Conservation (phyloP, 2,329 filamentous ascomycete species). For the Trichophyton simii region DNA sequence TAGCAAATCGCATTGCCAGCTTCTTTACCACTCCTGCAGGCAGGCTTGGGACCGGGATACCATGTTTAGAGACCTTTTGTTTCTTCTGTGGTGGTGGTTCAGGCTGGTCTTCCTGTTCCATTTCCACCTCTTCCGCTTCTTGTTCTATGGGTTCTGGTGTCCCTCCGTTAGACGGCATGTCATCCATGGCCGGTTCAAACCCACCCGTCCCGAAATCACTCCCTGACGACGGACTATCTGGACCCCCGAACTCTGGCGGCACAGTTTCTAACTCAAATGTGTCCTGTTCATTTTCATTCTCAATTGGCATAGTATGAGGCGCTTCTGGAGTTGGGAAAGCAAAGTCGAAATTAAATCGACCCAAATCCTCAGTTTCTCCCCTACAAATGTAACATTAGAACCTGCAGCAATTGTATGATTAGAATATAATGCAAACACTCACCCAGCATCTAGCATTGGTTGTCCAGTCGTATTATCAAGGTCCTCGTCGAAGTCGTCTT, state of each 20-base stretch:
- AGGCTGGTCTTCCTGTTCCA: conserved; percentile 4
- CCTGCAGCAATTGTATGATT: neutral
- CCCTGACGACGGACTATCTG: conserved; percentile 18
- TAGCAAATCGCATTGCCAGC: conserved; percentile 52
- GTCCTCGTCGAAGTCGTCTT: conserved; percentile 24
- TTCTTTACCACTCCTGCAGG: conserved; percentile 61
- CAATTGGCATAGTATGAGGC: conserved; percentile 19
- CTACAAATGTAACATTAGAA: conserved; percentile 16
- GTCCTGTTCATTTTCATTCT: conserved; percentile 24
- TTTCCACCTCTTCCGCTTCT: conserved; percentile 1
- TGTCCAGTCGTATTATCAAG: conserved; percentile 26
- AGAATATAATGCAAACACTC: conserved; percentile 12
- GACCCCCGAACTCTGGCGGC: conserved; percentile 17
- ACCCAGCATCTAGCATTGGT: conserved; percentile 30
- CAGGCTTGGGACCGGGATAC: conserved; percentile 62
- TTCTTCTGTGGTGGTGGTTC: conserved; percentile 16
- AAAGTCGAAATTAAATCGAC: conserved; percentile 31
- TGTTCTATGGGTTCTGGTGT: conserved; percentile 7
- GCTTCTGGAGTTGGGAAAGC: conserved; percentile 28
- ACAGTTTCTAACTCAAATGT: conserved; percentile 24
- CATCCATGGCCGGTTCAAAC: conserved; percentile 21
- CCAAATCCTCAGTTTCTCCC: conserved; percentile 33
- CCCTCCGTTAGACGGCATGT: conserved; percentile 4
- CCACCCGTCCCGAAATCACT: conserved; percentile 21
- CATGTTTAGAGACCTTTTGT: conserved; percentile 54